Percentiles rank a stretch among this genome's conserved stretches.
These are phyloP conservation scores for Monoraphidium neglectum DNA, from an alignment of 139 green algal species.

Conservation along the genomic window DNA sequence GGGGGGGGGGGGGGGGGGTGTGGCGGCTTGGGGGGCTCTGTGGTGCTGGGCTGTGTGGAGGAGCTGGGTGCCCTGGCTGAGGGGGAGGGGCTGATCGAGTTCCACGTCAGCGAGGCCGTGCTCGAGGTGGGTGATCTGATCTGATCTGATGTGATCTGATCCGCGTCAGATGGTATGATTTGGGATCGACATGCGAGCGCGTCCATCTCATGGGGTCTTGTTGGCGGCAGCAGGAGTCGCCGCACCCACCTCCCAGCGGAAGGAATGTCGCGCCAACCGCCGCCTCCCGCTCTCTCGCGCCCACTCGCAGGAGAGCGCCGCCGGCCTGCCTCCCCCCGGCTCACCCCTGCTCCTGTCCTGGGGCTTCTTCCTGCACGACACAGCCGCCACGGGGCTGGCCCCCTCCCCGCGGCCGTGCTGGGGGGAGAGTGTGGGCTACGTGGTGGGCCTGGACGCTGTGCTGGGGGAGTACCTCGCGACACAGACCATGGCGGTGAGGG, in stretches of 20 bases:
- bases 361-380: conserved; percentile 36
- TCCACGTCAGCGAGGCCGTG: conserved; percentile 13
- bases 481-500: conserved; percentile 50
- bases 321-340: conserved; percentile 8
- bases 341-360: conserved; percentile 13
- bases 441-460: conserved; percentile 55
- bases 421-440: conserved; percentile 41
- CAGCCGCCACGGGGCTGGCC: conserved; percentile 18
- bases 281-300: neutral
- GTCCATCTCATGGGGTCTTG: neutral
- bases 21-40: neutral
- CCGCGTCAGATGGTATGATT: neutral
- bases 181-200: no score
- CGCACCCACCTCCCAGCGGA: neutral
- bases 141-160: neutral
- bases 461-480: conserved; percentile 58
- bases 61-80: conserved; percentile 27
- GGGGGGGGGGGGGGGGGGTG: neutral
- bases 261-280: neutral
- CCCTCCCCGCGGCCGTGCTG: conserved; percentile 15
- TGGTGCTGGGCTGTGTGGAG: conserved; percentile 7
- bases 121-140: conserved; percentile 12
- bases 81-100: conserved; percentile 23
- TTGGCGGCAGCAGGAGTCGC: neutral
- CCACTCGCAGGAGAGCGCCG: neutral